Conservation (phyloP, 2,329 filamentous ascomycete species). For the Claviceps capensis region DNA sequence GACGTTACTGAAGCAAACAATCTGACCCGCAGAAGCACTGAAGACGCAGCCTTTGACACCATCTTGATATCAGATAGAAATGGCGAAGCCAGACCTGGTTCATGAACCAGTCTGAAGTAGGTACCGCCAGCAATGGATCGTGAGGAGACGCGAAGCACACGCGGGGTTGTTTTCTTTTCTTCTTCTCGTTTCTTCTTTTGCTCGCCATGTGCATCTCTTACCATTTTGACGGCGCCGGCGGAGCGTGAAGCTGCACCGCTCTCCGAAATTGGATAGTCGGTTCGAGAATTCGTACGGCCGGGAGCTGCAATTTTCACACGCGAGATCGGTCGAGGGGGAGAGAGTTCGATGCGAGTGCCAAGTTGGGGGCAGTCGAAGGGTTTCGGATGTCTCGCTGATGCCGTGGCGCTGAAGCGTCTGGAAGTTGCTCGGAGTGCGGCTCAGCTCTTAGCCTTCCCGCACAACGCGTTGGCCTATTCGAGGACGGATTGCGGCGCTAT, state of each 20-base stretch:
- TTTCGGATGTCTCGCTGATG: neutral
- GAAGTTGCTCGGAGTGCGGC: neutral
- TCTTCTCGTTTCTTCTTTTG: neutral
- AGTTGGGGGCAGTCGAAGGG: neutral
- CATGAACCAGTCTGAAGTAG: neutral
- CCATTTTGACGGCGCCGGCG: conserved; percentile 6
- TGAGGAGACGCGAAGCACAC: conserved; percentile 2
- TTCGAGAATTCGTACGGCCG: conserved; percentile 4
- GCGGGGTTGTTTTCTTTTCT: neutral
- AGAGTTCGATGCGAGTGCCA: neutral
- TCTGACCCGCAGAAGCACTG: neutral
- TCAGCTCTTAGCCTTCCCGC: conserved; percentile 3
- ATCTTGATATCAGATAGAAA: neutral
- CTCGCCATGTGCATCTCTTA: conserved; percentile 1
- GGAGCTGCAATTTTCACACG: conserved; percentile 1
- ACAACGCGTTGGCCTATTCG: conserved; percentile 2
- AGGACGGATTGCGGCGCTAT: conserved; percentile 2
- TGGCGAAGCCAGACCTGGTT: neutral
- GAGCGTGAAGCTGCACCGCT: conserved; percentile 3
- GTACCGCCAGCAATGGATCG: neutral
- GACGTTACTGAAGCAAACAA: neutral
- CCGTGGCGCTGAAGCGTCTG: neutral
- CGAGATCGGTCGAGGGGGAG: neutral
- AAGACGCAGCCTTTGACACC: neutral
- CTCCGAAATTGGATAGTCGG: neutral